Evolutionary conservation across 2,329 filamentous ascomycete species (phyloP).

Genomic region (Periconia sp.): DNA sequence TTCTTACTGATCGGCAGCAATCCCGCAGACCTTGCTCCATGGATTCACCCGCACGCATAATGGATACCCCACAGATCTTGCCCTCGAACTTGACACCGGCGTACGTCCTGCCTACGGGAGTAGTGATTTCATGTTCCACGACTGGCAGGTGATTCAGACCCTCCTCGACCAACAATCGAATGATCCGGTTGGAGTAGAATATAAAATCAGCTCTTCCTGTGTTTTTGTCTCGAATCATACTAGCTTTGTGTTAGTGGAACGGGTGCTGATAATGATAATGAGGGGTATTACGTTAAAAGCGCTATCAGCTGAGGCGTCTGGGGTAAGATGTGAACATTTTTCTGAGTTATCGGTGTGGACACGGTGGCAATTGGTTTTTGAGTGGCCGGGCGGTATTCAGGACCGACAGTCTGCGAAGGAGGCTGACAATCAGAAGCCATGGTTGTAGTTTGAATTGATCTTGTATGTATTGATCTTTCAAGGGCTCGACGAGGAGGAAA

Average conservation of each 20-base stretch:
- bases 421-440: slow-evolving; percentile 33
- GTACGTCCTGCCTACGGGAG: slow-evolving; percentile 85
- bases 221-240: slow-evolving; percentile 91
- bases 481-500: too few species aligned
- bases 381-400: slow-evolving; percentile 72
- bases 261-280: neutral
- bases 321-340: slow-evolving; percentile 85
- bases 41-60: slow-evolving; percentile 96
- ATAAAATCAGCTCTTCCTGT: slow-evolving; percentile 96
- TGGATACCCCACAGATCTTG: slow-evolving; percentile 97
- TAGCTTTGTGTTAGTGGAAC: slow-evolving; percentile 42
- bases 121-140: slow-evolving; percentile 83
- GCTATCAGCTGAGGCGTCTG: slow-evolving; percentile 98
- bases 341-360: slow-evolving; percentile 76
- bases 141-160: slow-evolving; percentile 95
- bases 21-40: slow-evolving; percentile 98
- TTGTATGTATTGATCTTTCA: neutral
- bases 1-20: slow-evolving; percentile 95
- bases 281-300: slow-evolving; percentile 80
- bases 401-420: slow-evolving; percentile 69
- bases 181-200: slow-evolving; percentile 98
- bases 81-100: slow-evolving; percentile 92
- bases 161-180: slow-evolving; percentile 93
- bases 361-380: slow-evolving; percentile 87
- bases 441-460: neutral